Percentiles rank a stretch among this genome's conserved stretches.
These are phyloP conservation scores for Trametes gibbosa DNA, from an alignment of 768 basidiomycete species.

Conservation along the genomic window DNA sequence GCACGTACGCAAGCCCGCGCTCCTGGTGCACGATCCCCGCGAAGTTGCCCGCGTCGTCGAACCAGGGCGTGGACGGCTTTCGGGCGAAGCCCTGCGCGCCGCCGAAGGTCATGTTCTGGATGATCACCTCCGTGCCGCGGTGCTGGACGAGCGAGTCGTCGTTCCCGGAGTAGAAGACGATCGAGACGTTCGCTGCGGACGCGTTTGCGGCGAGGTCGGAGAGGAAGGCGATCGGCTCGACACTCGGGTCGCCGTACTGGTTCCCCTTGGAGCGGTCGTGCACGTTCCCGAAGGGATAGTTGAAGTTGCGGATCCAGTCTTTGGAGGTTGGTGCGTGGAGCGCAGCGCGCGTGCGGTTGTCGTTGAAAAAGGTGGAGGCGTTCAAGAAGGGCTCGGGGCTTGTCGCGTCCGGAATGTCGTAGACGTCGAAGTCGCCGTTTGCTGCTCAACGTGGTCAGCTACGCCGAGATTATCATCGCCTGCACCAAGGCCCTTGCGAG, in stretches of 20 bases:
- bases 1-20: conserved; percentile 49
- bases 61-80: conserved; percentile 67
- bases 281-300: conserved; percentile 37
- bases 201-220: conserved; percentile 64
- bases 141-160: conserved; percentile 67
- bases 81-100: conserved; percentile 74
- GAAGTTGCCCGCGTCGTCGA: conserved; percentile 52
- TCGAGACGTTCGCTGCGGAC: conserved; percentile 45
- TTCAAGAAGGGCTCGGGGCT: conserved; percentile 50
- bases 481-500: not conserved
- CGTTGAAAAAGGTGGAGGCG: conserved; percentile 59
- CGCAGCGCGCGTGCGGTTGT: conserved; percentile 53
- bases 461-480: not conserved
- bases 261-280: conserved; percentile 14
- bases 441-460: not conserved
- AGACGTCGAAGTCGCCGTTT: conserved; percentile 22
- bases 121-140: conserved; percentile 47
- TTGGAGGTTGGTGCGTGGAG: conserved; percentile 67
- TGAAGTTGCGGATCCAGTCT: conserved; percentile 38
- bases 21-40: conserved; percentile 76
- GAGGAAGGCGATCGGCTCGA: conserved; percentile 56
- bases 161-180: conserved; percentile 66
- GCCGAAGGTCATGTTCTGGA: conserved; percentile 74
- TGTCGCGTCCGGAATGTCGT: conserved; percentile 23
- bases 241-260: conserved; percentile 18